Conservation (phyloP, 148 eudicot species). For the Vaccinium macrocarpon region DNA sequence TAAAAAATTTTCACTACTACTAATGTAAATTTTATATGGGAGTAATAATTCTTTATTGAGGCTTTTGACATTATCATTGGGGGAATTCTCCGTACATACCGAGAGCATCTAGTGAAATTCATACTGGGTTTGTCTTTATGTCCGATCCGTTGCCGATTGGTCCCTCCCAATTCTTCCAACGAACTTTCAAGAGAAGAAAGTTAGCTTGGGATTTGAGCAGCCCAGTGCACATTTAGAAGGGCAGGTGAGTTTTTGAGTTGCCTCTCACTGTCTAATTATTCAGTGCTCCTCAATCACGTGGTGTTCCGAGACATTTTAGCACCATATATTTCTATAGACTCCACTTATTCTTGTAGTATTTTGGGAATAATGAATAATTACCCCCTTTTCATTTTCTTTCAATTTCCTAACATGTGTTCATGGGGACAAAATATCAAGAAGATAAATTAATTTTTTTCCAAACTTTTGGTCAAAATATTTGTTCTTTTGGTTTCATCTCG, state of each 20-base stretch:
- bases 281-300: too few species aligned
- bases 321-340: too few species aligned
- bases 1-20: not conserved
- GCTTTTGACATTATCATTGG: too few species aligned
- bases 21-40: not conserved
- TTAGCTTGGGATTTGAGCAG: slow-evolving; percentile 2
- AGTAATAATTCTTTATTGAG: too few species aligned
- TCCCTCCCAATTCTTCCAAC: not conserved
- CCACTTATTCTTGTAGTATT: too few species aligned
- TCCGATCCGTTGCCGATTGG: not conserved
- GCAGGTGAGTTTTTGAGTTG: slow-evolving; percentile 6
- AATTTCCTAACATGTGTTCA: too few species aligned
- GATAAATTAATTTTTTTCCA: too few species aligned
- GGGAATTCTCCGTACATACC: too few species aligned
- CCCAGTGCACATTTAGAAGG: not conserved
- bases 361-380: too few species aligned
- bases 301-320: too few species aligned
- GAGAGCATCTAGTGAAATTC: not conserved
- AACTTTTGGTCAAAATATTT: not conserved
- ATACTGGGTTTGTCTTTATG: not conserved
- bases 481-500: not conserved
- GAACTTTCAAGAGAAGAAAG: slow-evolving; percentile 7
- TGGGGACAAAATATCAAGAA: not conserved
- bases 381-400: too few species aligned
- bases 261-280: not conserved